Base-by-base conservation (phyloP, 1,284 basidiomycete genomes). In the Ganoderma lucidum region DNA sequence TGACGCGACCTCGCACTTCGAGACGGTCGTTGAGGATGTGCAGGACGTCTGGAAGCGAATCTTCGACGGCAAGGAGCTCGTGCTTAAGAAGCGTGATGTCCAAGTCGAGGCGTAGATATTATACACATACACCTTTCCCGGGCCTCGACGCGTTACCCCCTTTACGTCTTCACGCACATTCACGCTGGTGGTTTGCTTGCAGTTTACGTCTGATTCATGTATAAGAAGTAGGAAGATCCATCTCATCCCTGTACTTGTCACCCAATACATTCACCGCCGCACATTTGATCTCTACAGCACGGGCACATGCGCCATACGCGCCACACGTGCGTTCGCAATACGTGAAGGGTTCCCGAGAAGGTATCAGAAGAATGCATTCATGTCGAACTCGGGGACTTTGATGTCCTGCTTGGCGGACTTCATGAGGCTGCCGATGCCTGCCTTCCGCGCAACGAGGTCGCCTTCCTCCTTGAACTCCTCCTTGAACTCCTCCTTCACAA, bases 1-100 rank as follows among this genome's bases (percentile, higher is more conserved):
- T 83, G 98, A 99, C 81, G 96, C 98, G 14, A 99, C 98, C 10
- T 97, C 95, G 62, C 98, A 99, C 85, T 99, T 99, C 79, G 98
- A 99, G 87, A 98, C 97, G 51, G 96, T 97, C 66, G 95, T 96
- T 53, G 95, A 97, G 68, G 96, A 98, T 73, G 97, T 99, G 55
- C 90, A 93, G 73, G 93, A 97, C 81, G 94, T 98, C 44, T 99
- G 95, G 95, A 90, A 93, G 83, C 87, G 96, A 69, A 90, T 97
- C 70, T 86, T 87, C 8, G 65, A 39, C 56, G 95, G 93, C 60
- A 84, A 84, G 64, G 89, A 92, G 63, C 86, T 96, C 64, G 92
- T 91, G 67, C 86, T 96, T 73, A 95, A 94, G 90, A 94, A 96
- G 83, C 87, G 93, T 62, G 93, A 95, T 70, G 86, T 87, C 41